Evolutionary conservation across 73 alveolate species (phyloP), one percentile per base, ranked within the genome.

Genomic region (Stentor coeruleus): DNA sequence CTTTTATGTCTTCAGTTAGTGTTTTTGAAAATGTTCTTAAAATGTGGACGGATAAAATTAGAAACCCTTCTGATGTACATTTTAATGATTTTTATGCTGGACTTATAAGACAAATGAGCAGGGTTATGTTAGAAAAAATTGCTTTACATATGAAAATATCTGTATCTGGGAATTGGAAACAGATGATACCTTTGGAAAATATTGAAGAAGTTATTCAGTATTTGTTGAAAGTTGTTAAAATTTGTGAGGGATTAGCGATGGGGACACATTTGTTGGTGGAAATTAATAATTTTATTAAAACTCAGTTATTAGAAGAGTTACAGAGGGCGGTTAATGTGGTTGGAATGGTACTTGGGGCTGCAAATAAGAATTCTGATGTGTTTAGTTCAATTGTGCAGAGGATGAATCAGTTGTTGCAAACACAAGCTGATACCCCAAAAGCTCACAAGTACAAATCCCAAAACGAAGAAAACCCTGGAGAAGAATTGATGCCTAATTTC

Each of bases 291-390:
- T 66, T 33, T 26, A 20, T 66, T 14, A 66, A 20, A 20, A 66
- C 14, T 26, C 79, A 66, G 79, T 40, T 66, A 28, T 20, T 66
- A 66, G 79, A 66, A 66, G 79, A 66, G 37, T 66, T 26, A 20
- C 79, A 66, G 33, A 66, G 79, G 33, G 40, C 37, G 0, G n/a
- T 31, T 0, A 40, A 26, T 11, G 33, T 26, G 20, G 33, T 66
- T 33, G 33, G 0, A 0, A 26, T 2, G 2, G 37, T 20, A 1
- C 33, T 66, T 11, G 14, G 15, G 33, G 40, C 79, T 28, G 14
- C 14, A 28, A 26, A 26, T 6, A 6, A 20, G 20, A 6, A 6
- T 49, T 49, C 20, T 11, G 66, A 49, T 20, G 28, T 20, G 20
- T 20, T 49, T 6, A 49, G 20, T 20, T 20, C 66, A 11, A 11